Evolutionary conservation across 495 filamentous ascomycete species (phyloP), one percentile per base, ranked within the genome.

Genomic region (Lasiosphaeris hirsuta): DNA sequence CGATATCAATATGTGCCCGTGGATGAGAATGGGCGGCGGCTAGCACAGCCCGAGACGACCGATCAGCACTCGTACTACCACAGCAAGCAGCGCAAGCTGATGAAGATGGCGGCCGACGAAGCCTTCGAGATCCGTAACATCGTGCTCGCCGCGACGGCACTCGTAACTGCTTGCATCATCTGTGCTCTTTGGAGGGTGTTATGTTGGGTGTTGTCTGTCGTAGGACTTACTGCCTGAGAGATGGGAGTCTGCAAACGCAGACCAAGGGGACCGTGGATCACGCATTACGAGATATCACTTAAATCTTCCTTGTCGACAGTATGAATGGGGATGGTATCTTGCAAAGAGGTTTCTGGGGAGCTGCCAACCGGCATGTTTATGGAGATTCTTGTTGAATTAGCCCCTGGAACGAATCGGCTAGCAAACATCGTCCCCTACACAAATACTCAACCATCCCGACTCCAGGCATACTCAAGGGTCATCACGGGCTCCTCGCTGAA

Each of bases 71-170:
- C 70, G 72, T 74, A 74, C 58, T 81, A 76, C 63, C 79, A 79
- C 66, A 75, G 72, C 39, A 76, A 80, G 56, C 80, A 83, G 63
- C 64, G 65, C 35, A 70, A 78, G 59, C 64, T 81, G 59, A 68
- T 81, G 69, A 72, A 67, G 64, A 73, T 74, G 69, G 79, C 81
- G 61, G 72, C 75, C 1, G 75, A 63, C 7, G 78, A 83, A 59
- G 79, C 80, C 19, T 81, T 82, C 61, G 68, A 73, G 62, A 59
- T 81, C 15, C 65, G 79, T 39, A 66, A 64, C 18, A 62, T 54
- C 34, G 73, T 81, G 34, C 51, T 80, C 10, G 36, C 71, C 0
- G 59, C 62, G 11, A 13, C 81, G 52, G 64, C 55, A 7, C 44
- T 69, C 9, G 38, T 70, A n/a, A 34, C 51, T n/a, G 35, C 74